A percentile compares a stretch with the other conserved stretches of the same genome.
These are phyloP conservation scores for Geum urbanum DNA, from an alignment of 306 rosid genomes.

Conservation along the genomic window DNA sequence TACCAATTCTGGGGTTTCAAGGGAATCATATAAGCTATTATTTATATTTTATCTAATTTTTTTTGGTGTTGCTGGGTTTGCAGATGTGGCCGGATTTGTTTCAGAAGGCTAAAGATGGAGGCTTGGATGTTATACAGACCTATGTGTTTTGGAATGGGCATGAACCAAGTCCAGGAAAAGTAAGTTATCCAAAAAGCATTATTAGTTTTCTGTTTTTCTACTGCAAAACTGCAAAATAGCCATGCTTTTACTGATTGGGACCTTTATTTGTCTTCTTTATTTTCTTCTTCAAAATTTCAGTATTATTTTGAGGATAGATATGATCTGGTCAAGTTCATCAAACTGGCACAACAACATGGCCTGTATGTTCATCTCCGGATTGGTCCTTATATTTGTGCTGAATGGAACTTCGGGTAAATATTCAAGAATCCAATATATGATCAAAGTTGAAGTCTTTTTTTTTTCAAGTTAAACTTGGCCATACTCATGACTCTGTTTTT, in stretches of 20 bases:
- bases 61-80: conserved; percentile 9
- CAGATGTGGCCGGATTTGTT: conserved; percentile 95
- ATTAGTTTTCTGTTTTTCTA: not conserved
- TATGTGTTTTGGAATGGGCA: conserved; percentile 99
- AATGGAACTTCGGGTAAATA: conserved; percentile 96
- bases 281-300: conserved; percentile 32
- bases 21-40: not conserved
- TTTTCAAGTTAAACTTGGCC: not conserved
- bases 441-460: not conserved
- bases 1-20: not conserved
- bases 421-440: not conserved
- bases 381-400: conserved; percentile 89
- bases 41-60: not conserved
- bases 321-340: conserved; percentile 82
- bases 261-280: not conserved
- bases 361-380: conserved; percentile 86
- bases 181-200: conserved; percentile 27
- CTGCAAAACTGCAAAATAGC: not conserved
- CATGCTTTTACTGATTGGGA: conserved; percentile 10
- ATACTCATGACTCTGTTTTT: conserved; percentile 36
- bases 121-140: conserved; percentile 86
- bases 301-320: conserved; percentile 83
- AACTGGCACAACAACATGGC: conserved; percentile 89
- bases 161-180: conserved; percentile 84
- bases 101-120: conserved; percentile 95